Base-by-base conservation (phyloP, 2,329 filamentous ascomycete genomes). In the Colletotrichum scovillei region DNA sequence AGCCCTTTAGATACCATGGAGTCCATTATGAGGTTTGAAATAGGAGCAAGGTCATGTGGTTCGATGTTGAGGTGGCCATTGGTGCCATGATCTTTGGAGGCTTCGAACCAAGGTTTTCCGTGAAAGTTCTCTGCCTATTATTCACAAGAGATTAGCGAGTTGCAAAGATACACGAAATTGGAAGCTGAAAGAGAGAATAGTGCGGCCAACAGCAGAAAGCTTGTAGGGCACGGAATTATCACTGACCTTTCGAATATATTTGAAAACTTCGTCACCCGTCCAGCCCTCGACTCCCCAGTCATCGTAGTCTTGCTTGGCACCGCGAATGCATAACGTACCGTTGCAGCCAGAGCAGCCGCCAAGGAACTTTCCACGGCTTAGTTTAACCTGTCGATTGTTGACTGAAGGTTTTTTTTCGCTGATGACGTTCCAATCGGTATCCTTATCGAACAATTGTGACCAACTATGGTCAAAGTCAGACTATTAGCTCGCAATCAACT, bases 1-100 rank as follows among this genome's bases (percentile, higher is more conserved):
- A 92, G 78, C 4, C 89, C 89, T 72, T 87, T 81, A 2, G 86
- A 88, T 9, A 88, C 80, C 80, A 90, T 86, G 0, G 89, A 91
- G 60, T 90, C 84, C 32, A 87, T 81, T 11, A 91, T 78, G 35
- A 87, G 82, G 57, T 90, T 80, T 3, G 89, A 89, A 42, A 92
- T 91, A 1, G 89, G 89, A 3, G 88, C 88, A 1, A 90, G 80
- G 72, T 90, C 88, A 72, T 91, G 88, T 0, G 89, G 89, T 74
- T 89, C 88, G 7, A 84, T 88, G 64, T 90, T 85, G 1, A 92
- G 81, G 24, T 86, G 87, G 0, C 90, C 90, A 11, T 83, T 79
- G 59, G 84, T 81, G 1, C 88, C 88, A 74, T 92, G 90, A 2
- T 81, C 81, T 9, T 82, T 77, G 55, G 86, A 82, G 2, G 85